Evolutionary conservation across 768 basidiomycete genomes (phyloP), one percentile per base, ranked within the genome.

Genomic region (Megacollybia marginata): DNA sequence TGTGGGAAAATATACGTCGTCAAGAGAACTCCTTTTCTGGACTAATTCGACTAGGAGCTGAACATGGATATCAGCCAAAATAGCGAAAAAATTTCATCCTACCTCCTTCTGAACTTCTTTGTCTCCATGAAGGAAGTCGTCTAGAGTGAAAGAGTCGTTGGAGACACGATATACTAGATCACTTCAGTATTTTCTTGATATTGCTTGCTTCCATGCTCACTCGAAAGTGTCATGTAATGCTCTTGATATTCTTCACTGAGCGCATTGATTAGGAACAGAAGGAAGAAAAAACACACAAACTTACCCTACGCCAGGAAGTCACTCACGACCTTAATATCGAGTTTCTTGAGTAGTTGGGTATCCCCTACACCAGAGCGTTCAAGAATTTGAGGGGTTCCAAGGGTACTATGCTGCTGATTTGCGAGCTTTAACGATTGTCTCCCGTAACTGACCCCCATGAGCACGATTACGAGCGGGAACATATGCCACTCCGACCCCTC

Each of bases 401-500:
- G 75, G 4, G 83, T 85, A 4, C 83, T 83, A n/a, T n/a, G 31
- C 74, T 74, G 57, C 79, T 79, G 36, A 86, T 64, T 84, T 85
- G 60, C 82, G 75, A 1, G 82, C 82, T 53, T 72, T 71, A 51
- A 84, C 83, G 50, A 84, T 78, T 4, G 79, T 83, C 66, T 86
- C 84, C 46, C 65, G 63, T 43, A 81, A 56, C 53, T 75, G 62
- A 18, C 69, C 80, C 13, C 62, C 66, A 56, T 82, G 69, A 8
- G 64, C 73, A 40, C 82, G 74, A 65, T 83, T 82, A 59, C 79
- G 71, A 5, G 82, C 65, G 4, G 80, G 80, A 43, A 85, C 82
- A 52, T 83, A 85, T 2, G 80, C 80, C 18, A 85, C 82, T 12
- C 84, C 83, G 54, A 85, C 81, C 79, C 84, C 57, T 85, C 84